phyloP scores from a whole-genome alignment of 2,329 filamentous ascomycete genomes.

The Chrysoporthe cubensis region DNA sequence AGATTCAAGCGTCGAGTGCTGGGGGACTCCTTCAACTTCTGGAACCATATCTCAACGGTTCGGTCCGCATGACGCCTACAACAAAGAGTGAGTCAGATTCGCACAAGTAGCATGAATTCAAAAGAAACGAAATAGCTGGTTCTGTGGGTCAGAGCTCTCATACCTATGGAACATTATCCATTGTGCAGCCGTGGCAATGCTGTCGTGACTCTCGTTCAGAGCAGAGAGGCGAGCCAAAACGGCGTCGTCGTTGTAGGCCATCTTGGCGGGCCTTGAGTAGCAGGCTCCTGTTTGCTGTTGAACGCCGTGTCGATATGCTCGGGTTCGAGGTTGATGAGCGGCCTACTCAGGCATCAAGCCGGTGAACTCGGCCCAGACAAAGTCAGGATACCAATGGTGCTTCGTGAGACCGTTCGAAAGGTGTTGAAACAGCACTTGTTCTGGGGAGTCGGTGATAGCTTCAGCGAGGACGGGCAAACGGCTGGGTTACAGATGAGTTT shows the following conservation, averaged over 20 bases:
- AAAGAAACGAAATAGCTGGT: not conserved
- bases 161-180: slow-evolving; percentile 99
- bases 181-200: slow-evolving; percentile 93
- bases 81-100: slow-evolving; percentile 9
- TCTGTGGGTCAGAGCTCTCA: slow-evolving; percentile 27
- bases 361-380: not conserved
- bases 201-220: slow-evolving; percentile 96
- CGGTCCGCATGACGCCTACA: slow-evolving; percentile 85
- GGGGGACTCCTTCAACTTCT: slow-evolving; percentile 84
- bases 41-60: slow-evolving; percentile 89
- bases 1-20: slow-evolving; percentile 86
- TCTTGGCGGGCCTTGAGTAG: slow-evolving; percentile 43
- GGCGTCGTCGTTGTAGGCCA: slow-evolving; percentile 96
- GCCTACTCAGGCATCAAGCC: not conserved
- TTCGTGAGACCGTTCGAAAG: not conserved
- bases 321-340: not conserved
- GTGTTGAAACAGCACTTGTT: not conserved
- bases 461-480: not conserved
- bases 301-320: not conserved
- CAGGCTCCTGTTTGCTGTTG: slow-evolving; percentile 2
- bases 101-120: not conserved
- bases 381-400: not conserved
- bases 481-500: slow-evolving; percentile 1
- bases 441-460: slow-evolving; percentile 1
- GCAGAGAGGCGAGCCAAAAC: slow-evolving; percentile 93